Evolutionary conservation across 768 basidiomycete genomes (phyloP).

Genomic region (Leucosporidium yakuticum): DNA sequence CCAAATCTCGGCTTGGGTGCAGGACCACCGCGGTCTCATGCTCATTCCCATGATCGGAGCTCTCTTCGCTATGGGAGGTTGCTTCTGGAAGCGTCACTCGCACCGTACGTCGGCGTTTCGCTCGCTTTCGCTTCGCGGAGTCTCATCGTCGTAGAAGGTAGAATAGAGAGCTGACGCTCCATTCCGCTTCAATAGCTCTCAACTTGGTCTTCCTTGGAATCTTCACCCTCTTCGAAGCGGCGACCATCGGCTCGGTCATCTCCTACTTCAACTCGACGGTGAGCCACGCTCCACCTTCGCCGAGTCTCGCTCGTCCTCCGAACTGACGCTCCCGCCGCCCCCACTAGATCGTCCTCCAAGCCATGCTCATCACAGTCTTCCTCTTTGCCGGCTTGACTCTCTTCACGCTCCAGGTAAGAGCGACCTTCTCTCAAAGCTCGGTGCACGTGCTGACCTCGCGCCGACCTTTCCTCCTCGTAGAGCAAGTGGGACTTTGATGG

Average conservation of each 20-base stretch:
- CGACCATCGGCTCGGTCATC: constrained; percentile 77
- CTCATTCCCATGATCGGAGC: constrained; percentile 51
- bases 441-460: not conserved
- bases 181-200: constrained; percentile 45
- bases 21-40: constrained; percentile 30
- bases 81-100: constrained; percentile 89
- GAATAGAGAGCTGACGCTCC: not conserved
- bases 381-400: constrained; percentile 89
- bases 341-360: constrained; percentile 86
- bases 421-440: not conserved
- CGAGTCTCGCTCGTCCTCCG: constrained; percentile 45
- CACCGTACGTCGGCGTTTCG: constrained; percentile 48
- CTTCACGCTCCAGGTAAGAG: constrained; percentile 79
- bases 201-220: constrained; percentile 77
- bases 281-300: not conserved
- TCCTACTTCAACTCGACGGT: constrained; percentile 57
- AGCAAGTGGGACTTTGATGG: constrained; percentile 81
- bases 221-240: constrained; percentile 87
- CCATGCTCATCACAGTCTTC: constrained; percentile 91
- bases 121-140: not conserved
- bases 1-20: constrained; percentile 51
- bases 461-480: constrained; percentile 33
- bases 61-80: constrained; percentile 66
- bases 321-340: constrained; percentile 72
- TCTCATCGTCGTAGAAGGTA: too few species aligned